Evolutionary conservation across 163 green algal species (phyloP).

Genomic region (Scenedesmus sp.): DNA sequence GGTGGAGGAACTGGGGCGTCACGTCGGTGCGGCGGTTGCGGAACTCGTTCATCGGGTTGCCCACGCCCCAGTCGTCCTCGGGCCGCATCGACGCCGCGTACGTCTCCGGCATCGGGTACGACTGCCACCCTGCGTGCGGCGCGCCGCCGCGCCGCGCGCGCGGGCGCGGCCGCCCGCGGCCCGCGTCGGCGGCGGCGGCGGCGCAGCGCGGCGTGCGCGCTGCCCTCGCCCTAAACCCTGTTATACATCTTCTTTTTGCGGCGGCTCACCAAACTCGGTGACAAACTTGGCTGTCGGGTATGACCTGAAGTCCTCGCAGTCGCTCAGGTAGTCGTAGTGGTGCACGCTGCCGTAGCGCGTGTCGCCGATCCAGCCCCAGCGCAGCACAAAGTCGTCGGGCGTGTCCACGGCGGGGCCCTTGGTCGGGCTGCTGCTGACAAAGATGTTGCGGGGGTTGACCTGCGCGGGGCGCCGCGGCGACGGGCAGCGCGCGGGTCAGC

Average conservation of each 20-base stretch:
- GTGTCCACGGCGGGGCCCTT: constrained; percentile 34
- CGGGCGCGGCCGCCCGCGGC: no score
- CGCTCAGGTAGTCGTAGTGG: constrained; percentile 49
- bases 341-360: constrained; percentile 40
- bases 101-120: constrained; percentile 57
- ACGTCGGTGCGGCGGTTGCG: constrained; percentile 31
- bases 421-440: constrained; percentile 39
- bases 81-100: constrained; percentile 22
- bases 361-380: constrained; percentile 57
- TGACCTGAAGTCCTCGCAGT: constrained; percentile 38
- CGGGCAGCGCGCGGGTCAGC: no score
- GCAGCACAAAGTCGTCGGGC: constrained; percentile 61
- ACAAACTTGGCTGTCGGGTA: constrained; percentile 64
- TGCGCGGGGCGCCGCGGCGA: neutral
- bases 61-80: constrained; percentile 60
- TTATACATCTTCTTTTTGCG: no score
- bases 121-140: constrained; percentile 66
- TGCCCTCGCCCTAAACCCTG: no score
- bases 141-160: no score
- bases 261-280: constrained; percentile 53
- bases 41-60: constrained; percentile 44
- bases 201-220: no score
- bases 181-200: no score
- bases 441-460: constrained; percentile 35
- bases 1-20: constrained; percentile 34